Base-by-base conservation (phyloP, 176 grass and related monocot genomes). In the Chrysopogon serrulatus region DNA sequence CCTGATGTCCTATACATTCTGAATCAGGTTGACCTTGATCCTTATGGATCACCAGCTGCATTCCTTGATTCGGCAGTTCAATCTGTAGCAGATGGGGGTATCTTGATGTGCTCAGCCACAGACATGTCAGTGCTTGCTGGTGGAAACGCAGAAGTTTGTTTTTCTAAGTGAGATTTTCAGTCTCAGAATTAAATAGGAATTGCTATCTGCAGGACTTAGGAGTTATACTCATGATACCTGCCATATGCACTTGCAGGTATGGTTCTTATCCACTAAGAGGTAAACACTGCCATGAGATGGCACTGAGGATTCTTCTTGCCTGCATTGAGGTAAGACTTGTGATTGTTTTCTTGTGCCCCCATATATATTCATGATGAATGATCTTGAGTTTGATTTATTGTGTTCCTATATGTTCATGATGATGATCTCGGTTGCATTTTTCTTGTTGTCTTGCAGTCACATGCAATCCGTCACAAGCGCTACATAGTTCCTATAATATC, bases 251-350 rank as follows among this genome's bases (percentile, higher is more conserved):
- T 13, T 87, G 27, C 84, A 94, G 94, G 78, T 97, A 94, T 90
- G 94, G 94, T 72, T 94, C 86, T 45, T 97, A 97, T 57, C 92
- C 94, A 80, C 27, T 97, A 72, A 94, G 83, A 80, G 92, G 92
- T 23, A 97, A 97, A 83, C 88, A 97, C 78, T 94, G 94, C 63
- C 94, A 97, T 92, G 94, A 97, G 76, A 94, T 97, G 92, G 94
- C 94, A 60, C 84, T 97, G 86, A 92, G 94, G 79, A 94, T 97
- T 40, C 94, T 97, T 75, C 90, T 97, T 79, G 85, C 94, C 53
- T 88, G 92, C 76, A 92, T 97, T 65, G 94, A 97, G 90, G 94
- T 94, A 85, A 8, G 18, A 23, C 23, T 34, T 59, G 11, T 16
- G 30, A 65, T 36, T 70, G 41, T 36, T 48, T 39, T 10, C 53